These are phyloP conservation scores for Coemansia asiatica DNA, from an alignment of 192 early-diverging fungal species.

Conservation along the genomic window DNA sequence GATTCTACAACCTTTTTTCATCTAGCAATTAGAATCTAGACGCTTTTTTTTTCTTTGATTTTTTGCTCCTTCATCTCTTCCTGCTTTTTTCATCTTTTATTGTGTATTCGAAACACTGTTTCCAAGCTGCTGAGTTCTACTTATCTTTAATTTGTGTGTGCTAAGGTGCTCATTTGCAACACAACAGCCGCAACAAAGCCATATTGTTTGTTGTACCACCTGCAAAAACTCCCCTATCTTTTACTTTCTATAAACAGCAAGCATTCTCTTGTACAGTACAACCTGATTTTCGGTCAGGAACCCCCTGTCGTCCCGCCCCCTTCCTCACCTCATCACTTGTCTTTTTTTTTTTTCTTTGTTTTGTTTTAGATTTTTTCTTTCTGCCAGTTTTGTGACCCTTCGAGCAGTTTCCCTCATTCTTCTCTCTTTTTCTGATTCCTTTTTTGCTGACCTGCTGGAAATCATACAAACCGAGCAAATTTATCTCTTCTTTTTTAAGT, in stretches of 20 bases:
- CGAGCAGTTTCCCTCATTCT: not conserved
- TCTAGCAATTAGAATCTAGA: too few relatives aligned
- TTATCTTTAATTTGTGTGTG: not conserved
- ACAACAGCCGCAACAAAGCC: not conserved
- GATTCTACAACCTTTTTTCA: too few relatives aligned
- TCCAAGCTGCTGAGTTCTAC: not conserved
- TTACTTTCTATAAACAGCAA: not conserved
- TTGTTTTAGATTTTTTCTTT: not conserved
- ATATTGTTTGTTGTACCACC: not conserved
- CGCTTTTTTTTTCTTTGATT: too few relatives aligned
- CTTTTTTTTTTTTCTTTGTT: not conserved
- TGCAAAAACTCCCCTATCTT: not conserved
- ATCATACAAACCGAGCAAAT: conserved; percentile 7
- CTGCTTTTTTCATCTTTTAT: too few relatives aligned
- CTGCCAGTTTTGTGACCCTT: not conserved
- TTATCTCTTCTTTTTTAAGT: conserved; percentile 1
- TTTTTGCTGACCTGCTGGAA: conserved; percentile 2
- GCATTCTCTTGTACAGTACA: not conserved
- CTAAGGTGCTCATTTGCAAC: not conserved
- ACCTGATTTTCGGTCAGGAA: conserved; percentile 2
- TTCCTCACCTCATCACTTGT: conserved; percentile 1
- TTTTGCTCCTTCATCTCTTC: too few relatives aligned
- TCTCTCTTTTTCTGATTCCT: conserved; percentile 4
- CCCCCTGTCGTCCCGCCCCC: not conserved
- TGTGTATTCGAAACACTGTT: not conserved